Percentiles rank a stretch among this genome's conserved stretches.
Conservation (phyloP, 208 protist genomes). For the Trypanosoma lewisi region DNA sequence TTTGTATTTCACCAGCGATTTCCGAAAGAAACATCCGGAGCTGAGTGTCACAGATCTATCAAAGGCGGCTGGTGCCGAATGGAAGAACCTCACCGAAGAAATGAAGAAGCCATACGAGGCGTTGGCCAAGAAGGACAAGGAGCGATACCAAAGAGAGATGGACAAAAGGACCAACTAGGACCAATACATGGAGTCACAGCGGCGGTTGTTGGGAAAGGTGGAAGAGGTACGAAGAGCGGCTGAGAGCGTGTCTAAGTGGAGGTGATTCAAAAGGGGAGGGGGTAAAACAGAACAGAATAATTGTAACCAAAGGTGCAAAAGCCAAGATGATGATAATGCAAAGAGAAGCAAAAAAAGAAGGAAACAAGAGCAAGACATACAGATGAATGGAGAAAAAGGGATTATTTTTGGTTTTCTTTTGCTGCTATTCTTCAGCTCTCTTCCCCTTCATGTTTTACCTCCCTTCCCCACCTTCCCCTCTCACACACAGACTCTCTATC, state of each 20-base stretch:
- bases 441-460: too few relatives aligned
- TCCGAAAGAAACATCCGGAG: slow-evolving; percentile 57
- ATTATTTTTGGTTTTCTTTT: neutral
- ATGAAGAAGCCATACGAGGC: slow-evolving; percentile 80
- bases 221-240: neutral
- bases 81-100: slow-evolving; percentile 60
- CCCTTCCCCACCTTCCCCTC: too few relatives aligned
- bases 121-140: slow-evolving; percentile 77
- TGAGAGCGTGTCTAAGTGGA: neutral
- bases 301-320: too few relatives aligned
- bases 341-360: neutral
- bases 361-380: neutral
- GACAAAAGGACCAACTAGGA: slow-evolving; percentile 4
- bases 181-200: neutral
- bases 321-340: neutral
- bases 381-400: neutral
- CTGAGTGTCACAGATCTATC: slow-evolving; percentile 60
- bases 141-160: slow-evolving; percentile 74
- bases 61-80: slow-evolving; percentile 62
- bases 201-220: neutral
- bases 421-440: too few relatives aligned
- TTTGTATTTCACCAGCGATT: slow-evolving; percentile 77
- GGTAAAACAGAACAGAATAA: neutral
- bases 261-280: neutral
- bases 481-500: too few relatives aligned